Conservation (phyloP, 257 asterid genomes). For the Nicotiana attenuata region DNA sequence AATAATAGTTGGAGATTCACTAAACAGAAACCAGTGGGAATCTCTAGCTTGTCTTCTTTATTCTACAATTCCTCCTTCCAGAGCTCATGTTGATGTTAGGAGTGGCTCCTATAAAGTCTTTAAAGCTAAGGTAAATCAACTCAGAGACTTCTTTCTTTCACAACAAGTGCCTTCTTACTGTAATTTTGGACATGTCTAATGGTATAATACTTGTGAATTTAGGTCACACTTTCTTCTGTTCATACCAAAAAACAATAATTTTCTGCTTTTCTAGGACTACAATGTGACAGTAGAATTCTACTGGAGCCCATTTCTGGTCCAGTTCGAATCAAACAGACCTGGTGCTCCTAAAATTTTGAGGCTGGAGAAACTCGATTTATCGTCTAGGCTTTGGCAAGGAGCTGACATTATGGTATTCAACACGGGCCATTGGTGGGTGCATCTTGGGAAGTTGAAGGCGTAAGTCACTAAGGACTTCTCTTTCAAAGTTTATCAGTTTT, state of each 20-base stretch:
- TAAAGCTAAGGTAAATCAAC: slow-evolving; percentile 19
- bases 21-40: slow-evolving; percentile 24
- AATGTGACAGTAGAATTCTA: slow-evolving; percentile 16
- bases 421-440: slow-evolving; percentile 23
- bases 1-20: slow-evolving; percentile 20
- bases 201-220: background rate
- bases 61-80: slow-evolving; percentile 18
- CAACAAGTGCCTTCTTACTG: background rate
- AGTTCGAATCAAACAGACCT: slow-evolving; percentile 3
- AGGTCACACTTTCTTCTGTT: background rate
- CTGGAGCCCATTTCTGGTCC: slow-evolving; percentile 21
- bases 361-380: slow-evolving; percentile 8
- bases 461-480: slow-evolving; percentile 7
- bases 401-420: slow-evolving; percentile 21
- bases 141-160: background rate
- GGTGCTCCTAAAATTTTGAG: slow-evolving; percentile 8
- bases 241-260: background rate
- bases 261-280: slow-evolving; percentile 7
- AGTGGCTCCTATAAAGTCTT: slow-evolving; percentile 16
- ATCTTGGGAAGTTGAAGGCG: slow-evolving; percentile 16
- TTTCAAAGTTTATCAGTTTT: background rate
- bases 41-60: slow-evolving; percentile 19
- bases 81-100: slow-evolving; percentile 9
- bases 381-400: slow-evolving; percentile 14
- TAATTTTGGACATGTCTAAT: background rate